These are phyloP conservation scores for Penicillium thymicola DNA, from an alignment of 2,329 filamentous ascomycete species.

Conservation along the genomic window DNA sequence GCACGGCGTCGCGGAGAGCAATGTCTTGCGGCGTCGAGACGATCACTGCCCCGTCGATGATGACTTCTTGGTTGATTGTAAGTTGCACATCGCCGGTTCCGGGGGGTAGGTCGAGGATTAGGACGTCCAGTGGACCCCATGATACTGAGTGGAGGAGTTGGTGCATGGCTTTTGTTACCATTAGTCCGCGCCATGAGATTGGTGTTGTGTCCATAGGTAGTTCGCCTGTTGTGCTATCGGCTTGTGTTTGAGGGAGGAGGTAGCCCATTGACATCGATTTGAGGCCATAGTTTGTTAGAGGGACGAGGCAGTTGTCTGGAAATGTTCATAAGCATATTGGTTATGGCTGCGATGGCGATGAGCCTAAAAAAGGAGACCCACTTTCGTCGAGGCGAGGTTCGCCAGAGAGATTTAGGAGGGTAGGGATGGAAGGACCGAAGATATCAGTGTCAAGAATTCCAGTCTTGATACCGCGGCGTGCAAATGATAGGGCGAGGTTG, in stretches of 20 bases:
- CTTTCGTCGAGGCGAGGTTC: slow-evolving; percentile 73
- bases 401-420: slow-evolving; percentile 75
- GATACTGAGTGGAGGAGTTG: slow-evolving; percentile 93
- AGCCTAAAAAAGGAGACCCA: slow-evolving; percentile 45
- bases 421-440: slow-evolving; percentile 93
- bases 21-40: slow-evolving; percentile 93
- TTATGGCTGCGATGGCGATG: neutral
- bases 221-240: slow-evolving; percentile 25
- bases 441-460: slow-evolving; percentile 95
- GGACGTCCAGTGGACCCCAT: slow-evolving; percentile 83
- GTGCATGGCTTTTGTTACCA: slow-evolving; percentile 97
- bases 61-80: slow-evolving; percentile 91
- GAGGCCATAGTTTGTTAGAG: slow-evolving; percentile 88
- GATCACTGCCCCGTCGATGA: slow-evolving; percentile 79
- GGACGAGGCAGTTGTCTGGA: slow-evolving; percentile 61
- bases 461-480: slow-evolving; percentile 72
- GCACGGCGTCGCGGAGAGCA: slow-evolving; percentile 84
- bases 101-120: slow-evolving; percentile 87
- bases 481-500: slow-evolving; percentile 84
- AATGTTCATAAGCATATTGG: slow-evolving; percentile 10
- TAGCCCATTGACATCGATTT: slow-evolving; percentile 99
- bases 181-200: slow-evolving; percentile 91
- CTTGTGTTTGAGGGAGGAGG: slow-evolving; percentile 54
- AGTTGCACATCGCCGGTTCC: slow-evolving; percentile 95
- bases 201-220: slow-evolving; percentile 57